phyloP scores from a whole-genome alignment of 805 yeast species.

The Priceomyces castillae region DNA sequence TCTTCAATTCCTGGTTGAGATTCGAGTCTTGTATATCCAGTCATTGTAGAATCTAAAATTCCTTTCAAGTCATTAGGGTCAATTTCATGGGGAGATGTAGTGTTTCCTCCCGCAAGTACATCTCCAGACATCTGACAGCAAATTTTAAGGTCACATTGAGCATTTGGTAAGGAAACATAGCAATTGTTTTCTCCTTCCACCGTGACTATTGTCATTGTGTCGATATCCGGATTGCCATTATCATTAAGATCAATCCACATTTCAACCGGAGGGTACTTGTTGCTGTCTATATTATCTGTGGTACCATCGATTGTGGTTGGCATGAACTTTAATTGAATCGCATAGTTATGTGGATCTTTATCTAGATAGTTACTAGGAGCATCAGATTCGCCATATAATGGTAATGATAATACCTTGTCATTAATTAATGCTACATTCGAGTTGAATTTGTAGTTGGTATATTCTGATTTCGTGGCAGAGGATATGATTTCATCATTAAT shows the following conservation, averaged over 20 bases:
- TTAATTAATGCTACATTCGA: slow-evolving; percentile 31
- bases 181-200: slow-evolving; percentile 45
- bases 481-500: slow-evolving; percentile 8
- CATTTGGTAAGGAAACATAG: slow-evolving; percentile 41
- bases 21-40: slow-evolving; percentile 26
- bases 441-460: slow-evolving; percentile 24
- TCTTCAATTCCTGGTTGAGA: slow-evolving; percentile 42
- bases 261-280: slow-evolving; percentile 52
- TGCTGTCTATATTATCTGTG: slow-evolving; percentile 14
- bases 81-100: slow-evolving; percentile 2
- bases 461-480: background rate
- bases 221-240: slow-evolving; percentile 33
- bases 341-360: slow-evolving; percentile 33
- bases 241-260: slow-evolving; percentile 49
- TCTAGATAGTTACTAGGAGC: slow-evolving; percentile 22
- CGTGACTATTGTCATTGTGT: slow-evolving; percentile 40
- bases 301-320: slow-evolving; percentile 40
- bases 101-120: slow-evolving; percentile 18
- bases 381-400: slow-evolving; percentile 15
- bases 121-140: slow-evolving; percentile 37
- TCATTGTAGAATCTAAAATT: slow-evolving; percentile 17
- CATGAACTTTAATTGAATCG: slow-evolving; percentile 44
- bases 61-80: slow-evolving; percentile 6
- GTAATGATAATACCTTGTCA: slow-evolving; percentile 32
- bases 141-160: slow-evolving; percentile 44